Conservation (phyloP, 2,329 filamentous ascomycete species). For the Xylariaceae sp. region DNA sequence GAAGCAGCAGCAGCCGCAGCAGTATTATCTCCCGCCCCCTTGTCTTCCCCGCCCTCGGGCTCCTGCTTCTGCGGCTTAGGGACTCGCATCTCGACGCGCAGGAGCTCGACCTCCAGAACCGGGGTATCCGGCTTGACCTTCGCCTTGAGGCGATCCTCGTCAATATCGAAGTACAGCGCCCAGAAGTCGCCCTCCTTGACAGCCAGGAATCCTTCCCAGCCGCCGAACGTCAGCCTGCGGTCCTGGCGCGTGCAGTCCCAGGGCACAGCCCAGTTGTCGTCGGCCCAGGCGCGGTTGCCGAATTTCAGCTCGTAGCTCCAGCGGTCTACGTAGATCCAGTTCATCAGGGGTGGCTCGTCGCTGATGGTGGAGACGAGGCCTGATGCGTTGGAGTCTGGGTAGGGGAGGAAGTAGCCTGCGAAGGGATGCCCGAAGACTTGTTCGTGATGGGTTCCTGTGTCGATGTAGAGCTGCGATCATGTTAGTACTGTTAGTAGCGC, state of each 20-base stretch:
- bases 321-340: conserved; percentile 45
- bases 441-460: conserved; percentile 36
- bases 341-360: conserved; percentile 44
- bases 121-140: conserved; percentile 42
- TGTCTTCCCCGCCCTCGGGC: conserved; percentile 7
- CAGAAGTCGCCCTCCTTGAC: conserved; percentile 43
- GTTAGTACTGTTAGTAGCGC: not conserved
- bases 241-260: conserved; percentile 49
- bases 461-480: conserved; percentile 40
- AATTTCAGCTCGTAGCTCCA: conserved; percentile 42
- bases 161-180: conserved; percentile 43
- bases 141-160: conserved; percentile 39
- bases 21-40: conserved; percentile 3
- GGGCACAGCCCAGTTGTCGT: conserved; percentile 41
- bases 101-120: conserved; percentile 50
- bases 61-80: conserved; percentile 11
- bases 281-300: conserved; percentile 38
- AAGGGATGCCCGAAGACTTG: conserved; percentile 43
- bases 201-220: conserved; percentile 46
- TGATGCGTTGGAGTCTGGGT: conserved; percentile 43
- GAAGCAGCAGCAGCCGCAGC: not conserved
- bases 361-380: conserved; percentile 45
- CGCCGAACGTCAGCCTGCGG: conserved; percentile 42
- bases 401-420: conserved; percentile 52
- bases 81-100: conserved; percentile 42